These are phyloP conservation scores for Eutypa lata DNA, from an alignment of 2,329 filamentous ascomycete genomes.

Conservation along the genomic window DNA sequence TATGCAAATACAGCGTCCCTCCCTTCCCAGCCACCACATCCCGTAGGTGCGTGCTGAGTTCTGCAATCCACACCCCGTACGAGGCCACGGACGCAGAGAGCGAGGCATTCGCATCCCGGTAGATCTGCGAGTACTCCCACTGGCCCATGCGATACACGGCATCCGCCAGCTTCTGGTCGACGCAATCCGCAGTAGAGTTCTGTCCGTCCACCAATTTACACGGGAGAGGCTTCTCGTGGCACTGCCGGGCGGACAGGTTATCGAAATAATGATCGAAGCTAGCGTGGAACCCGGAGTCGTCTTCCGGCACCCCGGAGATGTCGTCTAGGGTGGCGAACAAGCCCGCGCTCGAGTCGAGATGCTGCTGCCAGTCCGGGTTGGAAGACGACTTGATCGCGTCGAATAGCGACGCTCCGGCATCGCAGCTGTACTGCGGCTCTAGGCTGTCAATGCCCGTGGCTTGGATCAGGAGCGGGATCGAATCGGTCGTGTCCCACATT, in stretches of 20 bases:
- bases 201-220: constrained; percentile 52
- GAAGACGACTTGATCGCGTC: constrained; percentile 40
- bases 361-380: constrained; percentile 56
- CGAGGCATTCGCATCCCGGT: constrained; percentile 63
- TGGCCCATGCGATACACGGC: constrained; percentile 72
- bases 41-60: constrained; percentile 65
- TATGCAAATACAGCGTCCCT: constrained; percentile 61
- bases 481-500: constrained; percentile 53
- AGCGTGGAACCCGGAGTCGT: constrained; percentile 62
- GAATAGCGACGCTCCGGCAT: constrained; percentile 43
- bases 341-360: constrained; percentile 53
- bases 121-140: constrained; percentile 78
- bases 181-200: constrained; percentile 53
- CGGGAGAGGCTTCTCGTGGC: constrained; percentile 69
- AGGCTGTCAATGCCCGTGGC: constrained; percentile 64
- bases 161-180: constrained; percentile 61
- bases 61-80: constrained; percentile 72
- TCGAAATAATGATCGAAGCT: constrained; percentile 83
- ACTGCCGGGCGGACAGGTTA: constrained; percentile 75
- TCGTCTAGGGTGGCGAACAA: constrained; percentile 62
- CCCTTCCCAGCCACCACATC: constrained; percentile 40
- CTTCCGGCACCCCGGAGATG: constrained; percentile 61
- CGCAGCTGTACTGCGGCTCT: constrained; percentile 70
- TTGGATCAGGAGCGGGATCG: constrained; percentile 48
- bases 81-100: constrained; percentile 59